These are phyloP conservation scores for Alternaria conjuncta DNA, from an alignment of 2,329 filamentous ascomycete genomes.

Conservation along the genomic window DNA sequence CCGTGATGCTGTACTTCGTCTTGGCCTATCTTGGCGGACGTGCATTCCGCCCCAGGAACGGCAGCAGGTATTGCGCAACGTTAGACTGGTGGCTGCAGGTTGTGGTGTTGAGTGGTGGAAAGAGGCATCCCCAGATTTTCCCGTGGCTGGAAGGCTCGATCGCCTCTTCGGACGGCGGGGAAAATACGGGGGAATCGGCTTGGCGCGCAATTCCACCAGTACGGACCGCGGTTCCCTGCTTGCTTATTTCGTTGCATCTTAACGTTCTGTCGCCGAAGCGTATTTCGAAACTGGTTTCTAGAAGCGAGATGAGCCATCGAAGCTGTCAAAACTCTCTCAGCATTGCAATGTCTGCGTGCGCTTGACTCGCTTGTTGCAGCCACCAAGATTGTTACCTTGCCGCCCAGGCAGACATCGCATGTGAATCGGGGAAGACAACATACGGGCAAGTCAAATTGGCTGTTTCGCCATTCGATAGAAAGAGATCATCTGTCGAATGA, in stretches of 20 bases:
- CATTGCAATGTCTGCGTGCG: not conserved
- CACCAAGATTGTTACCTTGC: not conserved
- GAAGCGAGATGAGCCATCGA: not conserved
- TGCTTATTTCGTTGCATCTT: not conserved
- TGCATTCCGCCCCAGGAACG: constrained; percentile 12
- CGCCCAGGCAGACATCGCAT: not conserved
- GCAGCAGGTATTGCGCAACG: constrained; percentile 12
- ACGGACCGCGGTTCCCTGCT: not conserved
- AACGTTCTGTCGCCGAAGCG: not conserved
- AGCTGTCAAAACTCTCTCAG: not conserved
- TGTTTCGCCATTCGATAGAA: not conserved
- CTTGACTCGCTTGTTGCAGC: not conserved
- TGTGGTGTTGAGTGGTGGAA: constrained; percentile 29
- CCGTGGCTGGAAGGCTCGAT: constrained; percentile 17
- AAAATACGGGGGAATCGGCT: constrained; percentile 7
- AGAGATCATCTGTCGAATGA: not conserved
- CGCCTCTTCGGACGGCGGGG: constrained; percentile 19
- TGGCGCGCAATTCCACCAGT: constrained; percentile 10
- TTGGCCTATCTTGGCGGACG: constrained; percentile 13
- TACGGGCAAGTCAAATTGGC: not conserved
- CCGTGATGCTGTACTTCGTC: constrained; percentile 1
- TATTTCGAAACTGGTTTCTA: not conserved
- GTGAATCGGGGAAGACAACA: not conserved
- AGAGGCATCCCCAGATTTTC: constrained; percentile 23
- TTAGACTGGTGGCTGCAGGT: constrained; percentile 12